These are phyloP conservation scores for Trichosanthes cucumerina DNA, from an alignment of 306 rosid species.

Conservation along the genomic window DNA sequence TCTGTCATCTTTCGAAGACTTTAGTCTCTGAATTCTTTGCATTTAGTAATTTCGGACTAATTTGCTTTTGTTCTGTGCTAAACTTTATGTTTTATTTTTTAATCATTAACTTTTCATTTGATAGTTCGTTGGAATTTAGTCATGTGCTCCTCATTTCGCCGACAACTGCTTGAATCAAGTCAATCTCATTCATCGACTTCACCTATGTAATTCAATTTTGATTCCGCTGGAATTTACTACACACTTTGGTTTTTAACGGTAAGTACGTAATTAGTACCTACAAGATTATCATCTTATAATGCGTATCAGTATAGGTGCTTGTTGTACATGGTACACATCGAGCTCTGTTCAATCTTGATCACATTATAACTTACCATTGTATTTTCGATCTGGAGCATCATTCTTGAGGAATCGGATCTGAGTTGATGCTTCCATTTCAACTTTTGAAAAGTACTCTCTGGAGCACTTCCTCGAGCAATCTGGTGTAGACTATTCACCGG, in stretches of 20 bases:
- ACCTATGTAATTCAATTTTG: not conserved
- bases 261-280: not conserved
- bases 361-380: not conserved
- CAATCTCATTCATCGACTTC: not conserved
- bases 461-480: not conserved
- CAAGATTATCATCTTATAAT: not conserved
- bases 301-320: not conserved
- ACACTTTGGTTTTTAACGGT: not conserved
- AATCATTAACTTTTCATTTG: not conserved
- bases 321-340: not conserved
- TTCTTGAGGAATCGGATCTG: not conserved
- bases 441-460: not conserved
- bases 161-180: not conserved
- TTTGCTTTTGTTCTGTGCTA: not conserved
- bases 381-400: not conserved
- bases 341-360: not conserved
- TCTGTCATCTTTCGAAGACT: not conserved
- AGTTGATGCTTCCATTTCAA: not conserved
- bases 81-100: not conserved
- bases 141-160: not conserved
- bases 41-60: not conserved
- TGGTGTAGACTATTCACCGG: not conserved
- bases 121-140: not conserved
- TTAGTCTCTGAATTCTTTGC: not conserved
- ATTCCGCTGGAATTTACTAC: not conserved